Base-by-base conservation (phyloP, 805 yeast species). In the Metschnikowia bowlesiae region DNA sequence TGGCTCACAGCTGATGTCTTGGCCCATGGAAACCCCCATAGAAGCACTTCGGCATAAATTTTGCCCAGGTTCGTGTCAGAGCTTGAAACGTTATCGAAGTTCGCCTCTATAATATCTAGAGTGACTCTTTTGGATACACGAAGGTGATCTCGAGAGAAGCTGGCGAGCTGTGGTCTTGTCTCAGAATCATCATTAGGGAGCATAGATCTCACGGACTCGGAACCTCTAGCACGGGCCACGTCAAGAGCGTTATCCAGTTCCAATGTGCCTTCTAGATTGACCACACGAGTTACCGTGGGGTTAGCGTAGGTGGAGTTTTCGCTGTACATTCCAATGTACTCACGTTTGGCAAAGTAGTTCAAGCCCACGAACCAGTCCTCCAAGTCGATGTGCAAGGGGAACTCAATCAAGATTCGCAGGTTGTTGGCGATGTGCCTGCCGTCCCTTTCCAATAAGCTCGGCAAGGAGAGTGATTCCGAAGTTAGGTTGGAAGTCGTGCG, bases 291-390 rank as follows among this genome's bases (percentile, higher is more conserved):
- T 16, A 46, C 45, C 4, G 51, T 38, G 1, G 53, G 42, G 14
- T 39, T 48, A 13, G 39, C 31, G 31, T 30, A 44, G 28, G 8
- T 38, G 22, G 61, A 57, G 28, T 44, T 37, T 29, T 51, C 53
- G 37, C 47, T 45, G 49, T 46, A 56, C 32, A 56, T 52, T 1
- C 77, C 78, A 47, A 73, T 73, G 53, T 73, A 81, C 56, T 84
- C 89, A 30, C 83, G 64, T 49, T 76, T 78, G 7, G 89, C 76
- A 58, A 84, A 83, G 11, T 87, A 81, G 41, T 75, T 78, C 51
- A 87, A 65, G 0, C 88, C 84, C 10, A 86, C 86, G 53, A 79
- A 73, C 91, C 94, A 86, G 62, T 85, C 90, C 60, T 85, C 91
- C 39, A 85, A 70, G 63, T 85, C 91, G 22, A 82, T 81, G 56